Base-by-base conservation (phyloP, 768 basidiomycete species). In the Russula emetica region DNA sequence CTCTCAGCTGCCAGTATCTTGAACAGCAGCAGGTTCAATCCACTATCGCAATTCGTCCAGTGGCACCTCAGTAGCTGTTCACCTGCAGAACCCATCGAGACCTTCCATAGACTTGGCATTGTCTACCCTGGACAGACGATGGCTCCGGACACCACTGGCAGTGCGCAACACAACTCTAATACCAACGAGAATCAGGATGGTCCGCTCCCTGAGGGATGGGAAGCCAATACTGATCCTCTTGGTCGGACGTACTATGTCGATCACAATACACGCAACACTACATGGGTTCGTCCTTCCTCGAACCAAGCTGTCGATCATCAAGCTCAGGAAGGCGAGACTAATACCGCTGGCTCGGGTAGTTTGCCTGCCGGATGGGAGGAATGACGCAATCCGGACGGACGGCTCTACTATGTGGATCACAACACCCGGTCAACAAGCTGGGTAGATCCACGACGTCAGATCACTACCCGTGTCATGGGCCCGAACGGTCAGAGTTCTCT, bases 301-400 rank as follows among this genome's bases (percentile, higher is more conserved):
- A 93, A 81, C 71, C 87, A 88, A 50, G 82, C 84, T 5, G 85
- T 82, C 16, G 94, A 96, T 71, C 82, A 77, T 53, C 82, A 78
- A 38, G 77, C 82, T 7, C 89, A 91, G 72, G 86, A 87, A 69
- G 85, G 75, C 58, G 91, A 90, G 72, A 91, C 89, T 16, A 88
- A 89, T 10, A 84, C 85, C n/a, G 76, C 88, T 42, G 96, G 94
- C 4, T 79, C 84, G 1, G 95, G 97, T 2, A 87, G 86, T 59
- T 80, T 99, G n/a, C 97, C 97, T 2, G 90, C 95, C 64, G 97
- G 97, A 2, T 99, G 97, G 97, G 97, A 99, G 73, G 97, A 98
- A 77, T 85, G 97, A 36, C 96, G 95, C 77, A 99, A 96, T 2
- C 94, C 95, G 0, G 97, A 98, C 76, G 97, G 97, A n/a, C 85